Conservation (phyloP, 2,329 filamentous ascomycete genomes). For the Botrytis paeoniae region DNA sequence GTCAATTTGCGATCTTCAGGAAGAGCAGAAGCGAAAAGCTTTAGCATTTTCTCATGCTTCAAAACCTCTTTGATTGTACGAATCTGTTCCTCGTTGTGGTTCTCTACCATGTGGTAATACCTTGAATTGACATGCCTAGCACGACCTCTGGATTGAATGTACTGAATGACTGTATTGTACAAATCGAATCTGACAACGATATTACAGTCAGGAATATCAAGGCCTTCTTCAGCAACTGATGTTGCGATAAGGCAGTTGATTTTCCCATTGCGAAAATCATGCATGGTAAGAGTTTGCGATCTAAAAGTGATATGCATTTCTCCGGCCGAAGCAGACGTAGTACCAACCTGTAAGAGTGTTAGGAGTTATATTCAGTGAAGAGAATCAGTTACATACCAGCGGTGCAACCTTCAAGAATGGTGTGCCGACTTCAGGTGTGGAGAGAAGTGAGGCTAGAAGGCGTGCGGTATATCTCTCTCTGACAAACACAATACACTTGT, state of each 20-base stretch:
- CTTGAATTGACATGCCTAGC: slow-evolving; percentile 74
- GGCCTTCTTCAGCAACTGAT: slow-evolving; percentile 64
- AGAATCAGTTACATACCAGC: slow-evolving; percentile 52
- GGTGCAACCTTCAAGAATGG: slow-evolving; percentile 57
- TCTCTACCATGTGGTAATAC: slow-evolving; percentile 82
- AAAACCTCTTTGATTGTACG: slow-evolving; percentile 57
- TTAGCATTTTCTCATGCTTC: slow-evolving; percentile 61
- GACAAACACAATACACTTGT: slow-evolving; percentile 85
- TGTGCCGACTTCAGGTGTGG: slow-evolving; percentile 51
- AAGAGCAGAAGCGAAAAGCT: slow-evolving; percentile 71
- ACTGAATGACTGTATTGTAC: slow-evolving; percentile 87
- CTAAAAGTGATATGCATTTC: slow-evolving; percentile 62
- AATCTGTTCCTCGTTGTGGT: slow-evolving; percentile 60
- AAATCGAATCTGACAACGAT: slow-evolving; percentile 76
- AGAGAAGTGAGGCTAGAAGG: slow-evolving; percentile 67
- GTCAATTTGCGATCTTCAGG: slow-evolving; percentile 70
- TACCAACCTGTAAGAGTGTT: slow-evolving; percentile 42
- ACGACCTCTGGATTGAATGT: slow-evolving; percentile 87
- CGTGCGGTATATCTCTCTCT: slow-evolving; percentile 73
- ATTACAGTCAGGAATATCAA: slow-evolving; percentile 67
- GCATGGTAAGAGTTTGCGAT: slow-evolving; percentile 70
- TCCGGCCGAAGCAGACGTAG: slow-evolving; percentile 48
- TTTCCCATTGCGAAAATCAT: slow-evolving; percentile 57
- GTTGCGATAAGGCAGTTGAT: slow-evolving; percentile 66
- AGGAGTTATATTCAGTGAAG: not conserved